phyloP scores from a whole-genome alignment of 192 early-diverging fungal genomes.

The Entophlyctis helioformis region DNA sequence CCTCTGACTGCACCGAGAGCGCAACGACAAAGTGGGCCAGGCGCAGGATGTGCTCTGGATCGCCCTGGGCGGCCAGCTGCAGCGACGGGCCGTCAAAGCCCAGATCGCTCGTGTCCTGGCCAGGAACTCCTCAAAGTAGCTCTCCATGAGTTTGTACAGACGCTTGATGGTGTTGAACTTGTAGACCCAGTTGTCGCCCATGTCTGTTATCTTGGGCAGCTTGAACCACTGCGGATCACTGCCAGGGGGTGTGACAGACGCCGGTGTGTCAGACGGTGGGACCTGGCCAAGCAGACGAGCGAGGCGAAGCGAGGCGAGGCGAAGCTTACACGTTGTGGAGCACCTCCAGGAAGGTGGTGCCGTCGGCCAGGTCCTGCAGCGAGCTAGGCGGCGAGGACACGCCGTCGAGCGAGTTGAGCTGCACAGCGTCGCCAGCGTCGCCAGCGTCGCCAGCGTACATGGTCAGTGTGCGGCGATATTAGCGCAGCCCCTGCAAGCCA shows the following conservation, averaged over 20 bases:
- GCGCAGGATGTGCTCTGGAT: slow-evolving; percentile 65
- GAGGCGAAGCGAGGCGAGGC: not conserved
- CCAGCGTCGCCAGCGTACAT: too few species aligned
- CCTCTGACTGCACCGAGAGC: slow-evolving; percentile 74
- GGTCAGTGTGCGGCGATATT: too few species aligned
- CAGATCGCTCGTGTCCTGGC: slow-evolving; percentile 45
- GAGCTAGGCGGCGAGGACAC: slow-evolving; percentile 27
- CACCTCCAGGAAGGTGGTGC: slow-evolving; percentile 70
- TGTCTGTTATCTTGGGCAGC: slow-evolving; percentile 48
- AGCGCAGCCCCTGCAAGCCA: too few species aligned
- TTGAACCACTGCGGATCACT: slow-evolving; percentile 93
- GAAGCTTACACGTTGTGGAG: slow-evolving; percentile 67
- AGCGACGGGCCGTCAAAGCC: too few species aligned
- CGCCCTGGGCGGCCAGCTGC: too few species aligned
- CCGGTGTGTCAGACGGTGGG: not conserved
- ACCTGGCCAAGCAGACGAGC: not conserved
- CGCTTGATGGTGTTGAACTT: slow-evolving; percentile 89
- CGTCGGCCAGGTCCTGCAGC: slow-evolving; percentile 64
- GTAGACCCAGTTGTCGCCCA: slow-evolving; percentile 89
- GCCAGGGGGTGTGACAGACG: not conserved
- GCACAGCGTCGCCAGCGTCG: not conserved
- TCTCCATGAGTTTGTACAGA: slow-evolving; percentile 68
- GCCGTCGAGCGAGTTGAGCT: slow-evolving; percentile 53
- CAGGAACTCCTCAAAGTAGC: slow-evolving; percentile 84
- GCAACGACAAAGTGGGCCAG: slow-evolving; percentile 74